These are phyloP conservation scores for Nicotiana tomentosiformis DNA, from an alignment of 257 asterid genomes.

Conservation along the genomic window DNA sequence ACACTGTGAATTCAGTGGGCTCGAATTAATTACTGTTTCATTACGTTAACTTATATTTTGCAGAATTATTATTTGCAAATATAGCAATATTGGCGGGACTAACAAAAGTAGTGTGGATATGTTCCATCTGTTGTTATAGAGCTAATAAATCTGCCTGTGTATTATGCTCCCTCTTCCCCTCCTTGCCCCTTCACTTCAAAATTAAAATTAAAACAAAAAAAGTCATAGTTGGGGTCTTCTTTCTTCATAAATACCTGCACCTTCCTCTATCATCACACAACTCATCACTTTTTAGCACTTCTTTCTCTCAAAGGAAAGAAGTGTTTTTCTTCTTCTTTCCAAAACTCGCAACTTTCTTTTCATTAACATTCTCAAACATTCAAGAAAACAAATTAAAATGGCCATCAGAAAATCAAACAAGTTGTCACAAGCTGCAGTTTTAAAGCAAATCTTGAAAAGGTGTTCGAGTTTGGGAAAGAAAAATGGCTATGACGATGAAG, in stretches of 20 bases:
- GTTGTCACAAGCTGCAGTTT: constrained; percentile 30
- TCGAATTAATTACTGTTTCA: too few species aligned
- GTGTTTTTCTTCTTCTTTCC: neutral
- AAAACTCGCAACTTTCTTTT: neutral
- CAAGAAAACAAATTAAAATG: constrained; percentile 13
- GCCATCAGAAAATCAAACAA: constrained; percentile 36
- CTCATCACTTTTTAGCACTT: neutral
- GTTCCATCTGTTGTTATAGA: neutral
- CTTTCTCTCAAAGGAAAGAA: constrained; percentile 1
- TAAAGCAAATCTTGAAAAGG: constrained; percentile 39
- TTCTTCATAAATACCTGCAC: neutral
- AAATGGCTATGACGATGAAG: constrained; percentile 23
- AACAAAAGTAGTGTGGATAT: neutral
- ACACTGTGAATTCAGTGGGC: too few species aligned
- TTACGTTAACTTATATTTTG: too few species aligned
- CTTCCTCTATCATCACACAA: neutral
- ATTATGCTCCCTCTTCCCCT: neutral
- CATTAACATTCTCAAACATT: neutral
- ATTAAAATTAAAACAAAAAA: neutral
- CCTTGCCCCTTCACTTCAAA: neutral
- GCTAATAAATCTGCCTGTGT: neutral
- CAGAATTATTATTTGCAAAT: too few species aligned
- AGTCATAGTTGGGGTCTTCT: neutral
- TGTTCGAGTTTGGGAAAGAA: constrained; percentile 48
- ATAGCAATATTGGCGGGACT: too few species aligned